Evolutionary conservation across 768 basidiomycete genomes (phyloP).

Genomic region (Ramaria rubella): DNA sequence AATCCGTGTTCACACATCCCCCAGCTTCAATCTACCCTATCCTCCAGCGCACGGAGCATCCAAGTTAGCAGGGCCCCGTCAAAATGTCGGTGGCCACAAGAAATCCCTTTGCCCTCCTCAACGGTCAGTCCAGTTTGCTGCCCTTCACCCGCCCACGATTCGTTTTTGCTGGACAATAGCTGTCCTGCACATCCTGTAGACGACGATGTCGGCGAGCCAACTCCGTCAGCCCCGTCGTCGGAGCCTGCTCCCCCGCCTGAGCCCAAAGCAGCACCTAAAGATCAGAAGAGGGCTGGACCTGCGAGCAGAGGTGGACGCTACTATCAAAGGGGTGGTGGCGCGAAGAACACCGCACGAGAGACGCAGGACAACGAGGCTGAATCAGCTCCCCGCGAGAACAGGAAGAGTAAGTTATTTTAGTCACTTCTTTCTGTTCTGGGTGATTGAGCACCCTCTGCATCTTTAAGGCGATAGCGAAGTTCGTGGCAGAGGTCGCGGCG

Average conservation of each 20-base stretch:
- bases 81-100: slow-evolving; percentile 86
- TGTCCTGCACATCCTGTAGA: slow-evolving; percentile 1
- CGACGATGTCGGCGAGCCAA: slow-evolving; percentile 16
- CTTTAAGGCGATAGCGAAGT: slow-evolving; percentile 35
- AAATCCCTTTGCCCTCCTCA: slow-evolving; percentile 81
- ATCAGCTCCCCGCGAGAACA: slow-evolving; percentile 6
- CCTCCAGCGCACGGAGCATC: background rate
- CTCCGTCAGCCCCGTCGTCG: slow-evolving; percentile 30
- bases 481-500: slow-evolving; percentile 42
- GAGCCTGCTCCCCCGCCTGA: slow-evolving; percentile 25
- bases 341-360: slow-evolving; percentile 29
- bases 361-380: slow-evolving; percentile 26
- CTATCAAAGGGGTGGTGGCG: slow-evolving; percentile 57
- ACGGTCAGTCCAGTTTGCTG: slow-evolving; percentile 44
- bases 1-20: slow-evolving; percentile 1
- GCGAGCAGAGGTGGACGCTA: slow-evolving; percentile 64
- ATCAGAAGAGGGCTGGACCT: slow-evolving; percentile 50
- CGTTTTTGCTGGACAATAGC: background rate
- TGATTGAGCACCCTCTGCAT: background rate
- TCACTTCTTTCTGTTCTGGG: background rate
- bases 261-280: slow-evolving; percentile 25
- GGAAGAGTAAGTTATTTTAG: slow-evolving; percentile 4
- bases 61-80: slow-evolving; percentile 51
- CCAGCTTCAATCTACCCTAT: background rate
- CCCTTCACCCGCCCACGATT: background rate